Evolutionary conservation across 306 rosid genomes (phyloP).

Genomic region (Morella rubra): DNA sequence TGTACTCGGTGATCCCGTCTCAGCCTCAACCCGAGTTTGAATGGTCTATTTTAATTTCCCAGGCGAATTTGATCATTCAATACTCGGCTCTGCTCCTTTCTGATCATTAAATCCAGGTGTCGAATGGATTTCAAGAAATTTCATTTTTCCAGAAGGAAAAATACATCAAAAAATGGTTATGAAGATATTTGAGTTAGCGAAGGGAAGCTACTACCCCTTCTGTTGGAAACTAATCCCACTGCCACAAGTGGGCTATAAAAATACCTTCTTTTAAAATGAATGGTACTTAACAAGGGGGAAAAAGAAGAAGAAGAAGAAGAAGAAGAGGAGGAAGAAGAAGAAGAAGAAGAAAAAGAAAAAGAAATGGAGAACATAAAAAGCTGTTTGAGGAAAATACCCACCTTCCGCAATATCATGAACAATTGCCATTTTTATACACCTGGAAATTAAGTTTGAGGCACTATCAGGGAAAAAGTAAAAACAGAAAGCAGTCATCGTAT

Average conservation of each 20-base stretch:
- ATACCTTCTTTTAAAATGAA: too few species aligned
- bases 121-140: too few species aligned
- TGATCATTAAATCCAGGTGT: too few species aligned
- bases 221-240: neutral
- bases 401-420: conserved; percentile 96
- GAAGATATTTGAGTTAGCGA: too few species aligned
- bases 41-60: too few species aligned
- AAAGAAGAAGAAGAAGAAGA: too few species aligned
- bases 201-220: too few species aligned
- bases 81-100: neutral
- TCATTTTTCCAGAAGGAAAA: too few species aligned
- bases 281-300: too few species aligned
- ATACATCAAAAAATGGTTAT: too few species aligned
- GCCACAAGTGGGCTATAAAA: neutral
- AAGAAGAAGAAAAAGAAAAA: neutral
- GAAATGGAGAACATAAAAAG: neutral
- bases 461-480: conserved; percentile 11
- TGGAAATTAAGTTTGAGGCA: conserved; percentile 32
- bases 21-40: neutral
- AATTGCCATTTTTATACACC: conserved; percentile 91
- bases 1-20: neutral
- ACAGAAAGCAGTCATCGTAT: neutral
- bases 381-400: conserved; percentile 9
- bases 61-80: neutral
- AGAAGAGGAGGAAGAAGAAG: too few species aligned